Evolutionary conservation across 257 asterid genomes (phyloP).

Genomic region (Misopates orontium): DNA sequence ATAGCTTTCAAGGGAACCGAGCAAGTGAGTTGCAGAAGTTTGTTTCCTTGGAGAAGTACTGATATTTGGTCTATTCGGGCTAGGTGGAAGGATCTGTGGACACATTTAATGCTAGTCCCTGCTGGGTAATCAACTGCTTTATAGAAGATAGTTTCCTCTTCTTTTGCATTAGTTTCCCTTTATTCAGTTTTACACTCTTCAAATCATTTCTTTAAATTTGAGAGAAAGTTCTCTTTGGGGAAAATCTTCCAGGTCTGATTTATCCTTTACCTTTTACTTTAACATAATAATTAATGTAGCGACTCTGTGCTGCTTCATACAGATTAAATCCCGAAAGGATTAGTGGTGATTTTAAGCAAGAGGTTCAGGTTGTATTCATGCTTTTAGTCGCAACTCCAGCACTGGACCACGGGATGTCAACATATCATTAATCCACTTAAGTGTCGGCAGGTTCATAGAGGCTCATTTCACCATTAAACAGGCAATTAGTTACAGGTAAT

Average conservation of each 20-base stretch:
- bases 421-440: constrained; percentile 25
- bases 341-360: constrained; percentile 90
- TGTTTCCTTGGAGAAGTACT: constrained; percentile 23
- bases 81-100: constrained; percentile 88
- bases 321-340: constrained; percentile 97
- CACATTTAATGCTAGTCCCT: constrained; percentile 92
- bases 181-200: neutral
- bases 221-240: constrained; percentile 14
- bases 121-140: constrained; percentile 66
- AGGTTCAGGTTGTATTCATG: constrained; percentile 62
- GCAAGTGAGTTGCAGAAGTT: constrained; percentile 58
- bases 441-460: constrained; percentile 82
- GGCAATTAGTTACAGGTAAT: constrained; percentile 74
- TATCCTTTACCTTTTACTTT: constrained; percentile 10
- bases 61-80: constrained; percentile 51
- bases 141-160: neutral
- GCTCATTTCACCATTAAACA: constrained; percentile 70
- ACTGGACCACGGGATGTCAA: neutral
- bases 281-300: constrained; percentile 14
- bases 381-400: too few relatives aligned
- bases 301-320: constrained; percentile 38
- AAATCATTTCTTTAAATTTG: constrained; percentile 15
- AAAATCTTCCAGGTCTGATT: neutral
- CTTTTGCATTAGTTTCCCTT: neutral
- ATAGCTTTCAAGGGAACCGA: constrained; percentile 99